Conservation (phyloP, 192 early-diverging fungal species). For the Coemansia erecta region DNA sequence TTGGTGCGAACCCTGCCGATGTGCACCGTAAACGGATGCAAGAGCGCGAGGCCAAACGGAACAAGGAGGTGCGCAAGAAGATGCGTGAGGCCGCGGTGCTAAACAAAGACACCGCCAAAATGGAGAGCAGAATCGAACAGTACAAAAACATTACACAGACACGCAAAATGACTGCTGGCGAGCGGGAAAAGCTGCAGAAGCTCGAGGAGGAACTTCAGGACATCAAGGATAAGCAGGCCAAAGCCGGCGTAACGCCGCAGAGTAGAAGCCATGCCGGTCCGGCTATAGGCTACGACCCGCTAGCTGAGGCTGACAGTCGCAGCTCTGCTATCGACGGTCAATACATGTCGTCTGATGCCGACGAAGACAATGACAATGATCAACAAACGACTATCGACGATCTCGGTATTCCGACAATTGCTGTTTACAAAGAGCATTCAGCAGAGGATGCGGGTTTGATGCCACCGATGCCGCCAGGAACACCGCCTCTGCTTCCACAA, state of each 20-base stretch:
- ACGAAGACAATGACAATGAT: neutral
- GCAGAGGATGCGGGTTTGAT: conserved; percentile 1
- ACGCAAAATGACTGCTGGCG: conserved; percentile 40
- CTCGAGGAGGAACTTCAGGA: conserved; percentile 41
- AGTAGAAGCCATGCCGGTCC: neutral
- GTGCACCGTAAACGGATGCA: conserved; percentile 33
- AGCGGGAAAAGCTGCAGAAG: conserved; percentile 29
- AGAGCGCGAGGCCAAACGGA: conserved; percentile 38
- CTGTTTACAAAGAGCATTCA: neutral
- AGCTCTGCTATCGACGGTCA: conserved; percentile 6
- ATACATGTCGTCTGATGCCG: conserved; percentile 16
- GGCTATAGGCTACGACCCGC: conserved; percentile 36
- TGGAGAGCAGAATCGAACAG: conserved; percentile 46
- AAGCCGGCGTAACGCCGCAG: conserved; percentile 28
- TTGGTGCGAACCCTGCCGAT: conserved; percentile 33
- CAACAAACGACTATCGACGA: conserved; percentile 1
- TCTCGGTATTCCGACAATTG: conserved; percentile 5
- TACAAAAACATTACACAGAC: conserved; percentile 17
- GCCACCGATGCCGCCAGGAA: conserved; percentile 44
- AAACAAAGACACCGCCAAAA: conserved; percentile 35
- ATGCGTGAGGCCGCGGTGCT: conserved; percentile 35
- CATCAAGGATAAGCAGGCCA: conserved; percentile 22
- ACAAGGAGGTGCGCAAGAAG: conserved; percentile 45
- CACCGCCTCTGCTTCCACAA: conserved; percentile 32
- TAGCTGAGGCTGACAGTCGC: conserved; percentile 13